A percentile compares a stretch with the other conserved stretches of the same genome.
These are phyloP conservation scores for Pelomyxa schiedti DNA, from an alignment of 78 protist genomes.

Conservation along the genomic window DNA sequence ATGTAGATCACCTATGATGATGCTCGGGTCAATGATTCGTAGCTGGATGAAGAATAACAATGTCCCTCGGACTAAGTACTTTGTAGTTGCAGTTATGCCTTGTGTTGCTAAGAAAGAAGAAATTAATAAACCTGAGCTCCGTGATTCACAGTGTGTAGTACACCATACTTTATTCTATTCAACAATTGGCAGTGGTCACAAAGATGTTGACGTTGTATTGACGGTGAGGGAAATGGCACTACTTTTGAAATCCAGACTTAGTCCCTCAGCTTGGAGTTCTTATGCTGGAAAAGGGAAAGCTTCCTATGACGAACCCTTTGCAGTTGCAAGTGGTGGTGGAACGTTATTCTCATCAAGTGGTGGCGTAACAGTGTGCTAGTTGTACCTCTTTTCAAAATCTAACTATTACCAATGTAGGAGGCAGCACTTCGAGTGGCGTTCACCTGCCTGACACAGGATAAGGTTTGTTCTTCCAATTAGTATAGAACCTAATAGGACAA, in stretches of 20 bases:
- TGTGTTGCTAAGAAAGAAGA: neutral
- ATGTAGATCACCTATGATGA: neutral
- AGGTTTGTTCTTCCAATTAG: too few relatives aligned
- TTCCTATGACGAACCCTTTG: neutral
- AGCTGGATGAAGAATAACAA: neutral
- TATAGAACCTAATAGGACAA: too few relatives aligned
- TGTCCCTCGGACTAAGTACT: neutral
- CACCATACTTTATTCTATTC: too few relatives aligned
- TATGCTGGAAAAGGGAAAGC: neutral
- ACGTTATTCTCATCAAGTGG: neutral
- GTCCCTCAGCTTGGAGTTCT: neutral
- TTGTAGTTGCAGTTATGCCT: neutral
- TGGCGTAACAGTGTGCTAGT: too few relatives aligned
- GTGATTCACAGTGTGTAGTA: neutral
- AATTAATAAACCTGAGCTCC: neutral
- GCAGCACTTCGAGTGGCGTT: neutral
- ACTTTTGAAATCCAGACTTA: too few relatives aligned
- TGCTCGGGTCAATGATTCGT: neutral
- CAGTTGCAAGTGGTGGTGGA: neutral
- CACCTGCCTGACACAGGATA: too few relatives aligned
- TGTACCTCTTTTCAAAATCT: too few relatives aligned
- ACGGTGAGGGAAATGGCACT: neutral
- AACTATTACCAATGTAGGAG: too few relatives aligned
- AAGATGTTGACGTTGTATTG: neutral
- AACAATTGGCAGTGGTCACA: too few relatives aligned